Evolutionary conservation across 2,329 filamentous ascomycete species (phyloP).

Genomic region (Leptoxyphium fumago): DNA sequence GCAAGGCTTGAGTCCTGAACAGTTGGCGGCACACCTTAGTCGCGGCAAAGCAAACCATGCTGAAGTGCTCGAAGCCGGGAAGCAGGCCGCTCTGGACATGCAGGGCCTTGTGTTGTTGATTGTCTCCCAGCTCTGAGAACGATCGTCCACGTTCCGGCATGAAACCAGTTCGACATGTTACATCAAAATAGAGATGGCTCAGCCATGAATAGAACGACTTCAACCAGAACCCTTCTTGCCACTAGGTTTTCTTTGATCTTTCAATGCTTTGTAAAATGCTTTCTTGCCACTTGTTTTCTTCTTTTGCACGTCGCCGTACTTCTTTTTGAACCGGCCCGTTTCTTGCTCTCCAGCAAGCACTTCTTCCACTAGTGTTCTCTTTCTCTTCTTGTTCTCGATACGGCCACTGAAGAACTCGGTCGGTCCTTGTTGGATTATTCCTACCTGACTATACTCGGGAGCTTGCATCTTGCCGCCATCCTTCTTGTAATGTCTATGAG

Average conservation of each 20-base stretch:
- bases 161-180: too few relatives aligned
- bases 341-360: conserved; percentile 53
- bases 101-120: conserved; percentile 37
- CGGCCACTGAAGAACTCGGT: conserved; percentile 75
- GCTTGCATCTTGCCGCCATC: conserved; percentile 53
- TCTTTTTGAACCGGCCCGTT: conserved; percentile 63
- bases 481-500: conserved; percentile 86
- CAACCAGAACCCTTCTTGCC: conserved; percentile 20
- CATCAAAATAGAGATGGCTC: too few relatives aligned
- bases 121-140: conserved; percentile 24
- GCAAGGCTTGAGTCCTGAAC: conserved; percentile 32
- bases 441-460: conserved; percentile 78
- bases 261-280: conserved; percentile 69
- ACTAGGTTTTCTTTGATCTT: conserved; percentile 37
- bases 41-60: conserved; percentile 49
- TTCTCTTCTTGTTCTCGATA: conserved; percentile 74
- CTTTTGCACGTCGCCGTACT: conserved; percentile 73
- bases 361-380: conserved; percentile 75
- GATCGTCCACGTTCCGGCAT: background rate
- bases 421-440: conserved; percentile 74
- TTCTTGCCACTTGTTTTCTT: conserved; percentile 81
- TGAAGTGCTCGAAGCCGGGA: conserved; percentile 49
- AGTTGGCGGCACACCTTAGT: conserved; percentile 41
- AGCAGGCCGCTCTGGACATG: conserved; percentile 46
- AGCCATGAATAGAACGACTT: conserved; percentile 1